phyloP scores from a whole-genome alignment of 2,329 filamentous ascomycete species.

The Colletotrichum somersetense region DNA sequence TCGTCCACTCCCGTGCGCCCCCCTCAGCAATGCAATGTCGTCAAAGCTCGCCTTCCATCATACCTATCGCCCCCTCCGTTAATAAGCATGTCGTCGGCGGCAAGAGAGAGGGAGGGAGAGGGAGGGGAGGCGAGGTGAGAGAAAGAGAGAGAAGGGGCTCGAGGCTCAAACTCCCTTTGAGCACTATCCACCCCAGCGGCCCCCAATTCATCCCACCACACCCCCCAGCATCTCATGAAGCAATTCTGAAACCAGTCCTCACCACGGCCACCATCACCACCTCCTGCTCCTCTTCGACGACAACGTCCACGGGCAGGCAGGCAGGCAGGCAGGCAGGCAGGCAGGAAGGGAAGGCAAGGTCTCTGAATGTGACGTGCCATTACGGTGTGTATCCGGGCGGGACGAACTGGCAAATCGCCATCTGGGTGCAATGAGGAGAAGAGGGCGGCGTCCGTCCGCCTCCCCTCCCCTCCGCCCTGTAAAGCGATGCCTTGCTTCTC shows the following conservation, averaged over 20 bases:
- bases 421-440: background rate
- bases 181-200: constrained; percentile 19
- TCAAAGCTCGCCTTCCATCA: background rate
- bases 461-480: background rate
- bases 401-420: constrained; percentile 38
- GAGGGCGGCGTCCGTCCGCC: constrained; percentile 2
- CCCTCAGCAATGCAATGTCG: constrained; percentile 5
- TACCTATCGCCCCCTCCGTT: background rate
- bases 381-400: constrained; percentile 14
- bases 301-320: background rate
- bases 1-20: too few species aligned
- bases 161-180: constrained; percentile 24
- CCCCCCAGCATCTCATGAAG: constrained; percentile 51
- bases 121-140: background rate
- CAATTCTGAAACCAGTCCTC: constrained; percentile 56
- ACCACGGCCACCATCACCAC: constrained; percentile 6
- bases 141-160: background rate
- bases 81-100: constrained; percentile 6
- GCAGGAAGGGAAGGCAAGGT: too few species aligned
- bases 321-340: background rate
- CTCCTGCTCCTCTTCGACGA: background rate
- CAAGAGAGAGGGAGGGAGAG: background rate
- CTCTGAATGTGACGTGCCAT: constrained; percentile 25
- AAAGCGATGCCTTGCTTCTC: background rate
- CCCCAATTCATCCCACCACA: constrained; percentile 32